Percentiles rank a stretch among this genome's conserved stretches.
Conservation (phyloP, 2,329 filamentous ascomycete species). For the Ophiostoma sp. region DNA sequence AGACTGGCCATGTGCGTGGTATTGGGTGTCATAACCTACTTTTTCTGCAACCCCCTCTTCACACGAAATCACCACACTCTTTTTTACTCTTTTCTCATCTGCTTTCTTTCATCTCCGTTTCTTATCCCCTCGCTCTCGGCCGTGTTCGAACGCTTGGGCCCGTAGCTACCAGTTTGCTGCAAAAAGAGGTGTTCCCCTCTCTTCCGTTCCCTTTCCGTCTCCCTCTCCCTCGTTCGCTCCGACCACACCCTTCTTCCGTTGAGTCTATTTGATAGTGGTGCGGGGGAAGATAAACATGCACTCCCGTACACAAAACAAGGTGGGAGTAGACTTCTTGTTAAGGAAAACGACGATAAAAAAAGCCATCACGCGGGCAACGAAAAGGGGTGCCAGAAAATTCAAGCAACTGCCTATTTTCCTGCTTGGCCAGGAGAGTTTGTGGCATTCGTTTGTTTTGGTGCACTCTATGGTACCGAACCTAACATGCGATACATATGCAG, state of each 20-base stretch:
- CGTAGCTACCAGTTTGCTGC: background rate
- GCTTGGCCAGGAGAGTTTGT: background rate
- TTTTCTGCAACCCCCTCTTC: background rate
- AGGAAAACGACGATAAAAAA: background rate
- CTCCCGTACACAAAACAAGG: background rate
- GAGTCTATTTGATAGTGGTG: slow-evolving; percentile 16
- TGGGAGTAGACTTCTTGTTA: background rate
- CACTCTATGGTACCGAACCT: background rate
- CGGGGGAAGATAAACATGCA: background rate
- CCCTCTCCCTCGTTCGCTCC: background rate
- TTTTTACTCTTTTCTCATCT: background rate
- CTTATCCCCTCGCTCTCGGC: background rate
- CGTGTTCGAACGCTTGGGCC: background rate
- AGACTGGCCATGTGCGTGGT: background rate
- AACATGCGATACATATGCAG: background rate
- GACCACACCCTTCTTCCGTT: background rate
- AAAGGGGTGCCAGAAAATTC: background rate
- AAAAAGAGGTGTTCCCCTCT: background rate
- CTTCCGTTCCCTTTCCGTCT: background rate
- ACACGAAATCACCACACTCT: background rate
- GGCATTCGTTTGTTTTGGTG: background rate
- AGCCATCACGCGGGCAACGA: background rate
- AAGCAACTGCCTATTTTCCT: background rate
- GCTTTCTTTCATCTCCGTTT: background rate
- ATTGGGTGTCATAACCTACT: background rate